These are phyloP conservation scores for Calonectria multiphialidica DNA, from an alignment of 2,329 filamentous ascomycete species.

Conservation along the genomic window DNA sequence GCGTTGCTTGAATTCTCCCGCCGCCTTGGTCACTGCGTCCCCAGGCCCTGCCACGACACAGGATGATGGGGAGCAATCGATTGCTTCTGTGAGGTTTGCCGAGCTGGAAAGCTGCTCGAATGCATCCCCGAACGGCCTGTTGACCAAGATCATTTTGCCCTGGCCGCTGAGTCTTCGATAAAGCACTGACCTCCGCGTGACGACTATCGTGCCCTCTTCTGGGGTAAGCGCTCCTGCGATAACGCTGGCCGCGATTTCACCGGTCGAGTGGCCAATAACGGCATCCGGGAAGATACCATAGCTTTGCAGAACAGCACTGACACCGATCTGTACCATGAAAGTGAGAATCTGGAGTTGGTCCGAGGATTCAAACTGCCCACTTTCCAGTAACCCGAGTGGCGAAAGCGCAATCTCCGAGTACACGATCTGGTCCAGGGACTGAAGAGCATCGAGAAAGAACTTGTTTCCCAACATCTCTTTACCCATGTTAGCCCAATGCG, in stretches of 20 bases:
- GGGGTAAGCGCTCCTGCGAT: background rate
- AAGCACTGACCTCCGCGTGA: background rate
- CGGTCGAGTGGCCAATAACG: background rate
- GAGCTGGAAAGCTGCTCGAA: background rate
- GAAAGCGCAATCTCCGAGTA: background rate
- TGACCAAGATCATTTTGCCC: background rate
- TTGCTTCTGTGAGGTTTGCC: background rate
- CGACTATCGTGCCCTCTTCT: background rate
- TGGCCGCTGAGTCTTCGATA: background rate
- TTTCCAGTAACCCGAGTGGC: background rate
- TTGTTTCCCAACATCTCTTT: background rate
- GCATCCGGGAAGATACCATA: background rate
- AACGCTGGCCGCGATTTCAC: background rate
- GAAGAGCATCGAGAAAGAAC: background rate
- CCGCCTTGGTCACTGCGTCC: background rate
- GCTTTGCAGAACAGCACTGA: background rate
- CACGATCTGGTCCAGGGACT: background rate
- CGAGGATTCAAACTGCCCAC: background rate
- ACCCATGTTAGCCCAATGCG: background rate
- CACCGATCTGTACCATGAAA: background rate
- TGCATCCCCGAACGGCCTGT: background rate
- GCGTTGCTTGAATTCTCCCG: background rate
- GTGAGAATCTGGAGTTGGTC: constrained; percentile 2
- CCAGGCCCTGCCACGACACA: background rate
- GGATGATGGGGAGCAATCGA: background rate